These are phyloP conservation scores for Tetracladium maxilliforme DNA, from an alignment of 2,329 filamentous ascomycete genomes.

Conservation along the genomic window DNA sequence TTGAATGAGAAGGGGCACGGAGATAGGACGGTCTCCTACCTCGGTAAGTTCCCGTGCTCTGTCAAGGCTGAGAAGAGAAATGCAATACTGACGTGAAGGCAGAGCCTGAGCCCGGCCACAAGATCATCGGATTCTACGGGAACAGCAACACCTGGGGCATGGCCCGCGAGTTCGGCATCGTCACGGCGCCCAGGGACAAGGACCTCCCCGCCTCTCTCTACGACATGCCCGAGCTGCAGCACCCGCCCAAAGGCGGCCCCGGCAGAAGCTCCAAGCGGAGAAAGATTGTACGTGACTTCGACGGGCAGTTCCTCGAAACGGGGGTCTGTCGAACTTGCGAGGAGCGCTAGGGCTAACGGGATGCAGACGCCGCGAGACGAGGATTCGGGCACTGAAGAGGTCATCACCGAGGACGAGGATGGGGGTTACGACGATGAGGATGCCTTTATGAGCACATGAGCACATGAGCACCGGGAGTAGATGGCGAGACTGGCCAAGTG, in stretches of 20 bases:
- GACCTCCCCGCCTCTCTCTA: conserved; percentile 23
- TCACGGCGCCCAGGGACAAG: conserved; percentile 23
- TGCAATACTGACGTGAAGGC: conserved; percentile 6
- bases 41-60: conserved; percentile 4
- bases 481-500: no score
- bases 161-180: conserved; percentile 27
- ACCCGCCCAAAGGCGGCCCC: conserved; percentile 7
- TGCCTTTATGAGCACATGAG: no score
- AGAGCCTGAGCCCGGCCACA: conserved; percentile 17
- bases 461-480: no score
- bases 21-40: no score
- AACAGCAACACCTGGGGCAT: conserved; percentile 12
- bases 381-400: no score
- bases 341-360: no score
- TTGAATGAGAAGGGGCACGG: no score
- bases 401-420: no score
- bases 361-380: no score
- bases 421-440: no score
- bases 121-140: conserved; percentile 30
- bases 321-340: no score
- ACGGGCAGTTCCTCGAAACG: no score
- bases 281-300: neutral
- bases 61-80: conserved; percentile 6
- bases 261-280: neutral
- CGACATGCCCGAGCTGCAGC: conserved; percentile 24